Conservation (phyloP, 306 rosid species). For the Trifolium pratense region DNA sequence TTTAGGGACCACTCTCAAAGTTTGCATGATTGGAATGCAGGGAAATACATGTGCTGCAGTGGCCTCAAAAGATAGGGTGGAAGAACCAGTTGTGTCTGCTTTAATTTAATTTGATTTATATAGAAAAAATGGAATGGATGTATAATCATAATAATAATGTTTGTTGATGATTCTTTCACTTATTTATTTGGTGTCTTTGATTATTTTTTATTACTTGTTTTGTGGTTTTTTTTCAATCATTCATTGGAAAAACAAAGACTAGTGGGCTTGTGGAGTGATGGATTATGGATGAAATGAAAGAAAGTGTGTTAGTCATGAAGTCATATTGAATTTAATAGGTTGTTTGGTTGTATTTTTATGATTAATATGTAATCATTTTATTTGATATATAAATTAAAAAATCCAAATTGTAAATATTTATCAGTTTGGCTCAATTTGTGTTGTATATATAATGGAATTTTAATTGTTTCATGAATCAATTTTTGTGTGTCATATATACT, state of each 20-base stretch:
- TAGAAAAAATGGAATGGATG: neutral
- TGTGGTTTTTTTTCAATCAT: neutral
- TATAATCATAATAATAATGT: neutral
- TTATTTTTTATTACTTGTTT: constrained; percentile 38
- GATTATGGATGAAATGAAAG: constrained; percentile 42
- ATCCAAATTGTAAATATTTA: constrained; percentile 42
- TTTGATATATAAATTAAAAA: constrained; percentile 43
- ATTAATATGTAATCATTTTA: constrained; percentile 42
- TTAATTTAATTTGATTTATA: constrained; percentile 47
- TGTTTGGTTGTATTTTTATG: constrained; percentile 47
- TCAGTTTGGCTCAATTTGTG: neutral
- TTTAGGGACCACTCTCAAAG: constrained; percentile 81
- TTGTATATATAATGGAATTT: neutral
- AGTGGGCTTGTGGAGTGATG: constrained; percentile 46
- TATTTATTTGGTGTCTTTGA: constrained; percentile 33
- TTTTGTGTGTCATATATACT: neutral
- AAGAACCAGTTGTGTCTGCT: constrained; percentile 52
- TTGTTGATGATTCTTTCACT: constrained; percentile 30
- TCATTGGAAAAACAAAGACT: constrained; percentile 43
- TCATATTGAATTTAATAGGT: constrained; percentile 37
- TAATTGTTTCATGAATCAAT: neutral
- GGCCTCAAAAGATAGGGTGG: constrained; percentile 45
- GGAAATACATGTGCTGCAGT: constrained; percentile 75
- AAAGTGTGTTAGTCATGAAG: constrained; percentile 43
- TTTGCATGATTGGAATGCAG: constrained; percentile 77